Conservation (phyloP, 2,329 filamentous ascomycete species). For the Claviceps pazoutovae region DNA sequence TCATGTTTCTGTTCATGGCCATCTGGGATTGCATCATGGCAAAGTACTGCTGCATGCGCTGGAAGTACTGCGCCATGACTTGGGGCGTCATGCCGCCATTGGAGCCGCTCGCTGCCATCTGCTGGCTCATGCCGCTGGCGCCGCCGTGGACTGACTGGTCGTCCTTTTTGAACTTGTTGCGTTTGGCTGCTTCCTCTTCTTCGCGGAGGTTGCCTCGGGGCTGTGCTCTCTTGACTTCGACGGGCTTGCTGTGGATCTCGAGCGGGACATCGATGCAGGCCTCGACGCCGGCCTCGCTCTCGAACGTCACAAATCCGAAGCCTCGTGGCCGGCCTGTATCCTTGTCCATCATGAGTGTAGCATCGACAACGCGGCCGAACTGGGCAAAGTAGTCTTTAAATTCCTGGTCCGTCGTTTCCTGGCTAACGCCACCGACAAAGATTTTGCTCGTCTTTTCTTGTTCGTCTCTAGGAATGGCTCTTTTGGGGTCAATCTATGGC, state of each 20-base stretch:
- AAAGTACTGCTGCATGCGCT: constrained; percentile 96
- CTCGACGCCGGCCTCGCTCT: constrained; percentile 89
- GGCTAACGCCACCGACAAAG: constrained; percentile 93
- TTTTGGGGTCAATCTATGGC: constrained; percentile 83
- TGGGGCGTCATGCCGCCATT: constrained; percentile 76
- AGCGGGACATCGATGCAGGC: constrained; percentile 73
- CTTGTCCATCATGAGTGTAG: constrained; percentile 99
- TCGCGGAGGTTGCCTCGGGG: constrained; percentile 88
- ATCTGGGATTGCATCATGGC: constrained; percentile 89
- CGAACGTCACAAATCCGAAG: constrained; percentile 97
- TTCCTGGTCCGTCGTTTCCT: constrained; percentile 90
- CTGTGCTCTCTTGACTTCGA: constrained; percentile 97
- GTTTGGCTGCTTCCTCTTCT: constrained; percentile 61
- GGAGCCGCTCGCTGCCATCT: constrained; percentile 24
- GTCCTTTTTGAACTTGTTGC: constrained; percentile 45
- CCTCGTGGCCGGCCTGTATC: constrained; percentile 93
- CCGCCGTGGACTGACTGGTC: constrained; percentile 19
- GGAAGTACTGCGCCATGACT: constrained; percentile 97
- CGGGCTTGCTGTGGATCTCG: constrained; percentile 88
- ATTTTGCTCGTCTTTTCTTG: constrained; percentile 98
- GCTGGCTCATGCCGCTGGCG: constrained; percentile 21
- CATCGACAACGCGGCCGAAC: constrained; percentile 91
- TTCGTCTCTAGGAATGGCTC: constrained; percentile 91
- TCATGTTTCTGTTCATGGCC: constrained; percentile 64
- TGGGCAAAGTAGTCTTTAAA: constrained; percentile 96